Base-by-base conservation (phyloP, 2,329 filamentous ascomycete species). In the Trichoderma sp. region DNA sequence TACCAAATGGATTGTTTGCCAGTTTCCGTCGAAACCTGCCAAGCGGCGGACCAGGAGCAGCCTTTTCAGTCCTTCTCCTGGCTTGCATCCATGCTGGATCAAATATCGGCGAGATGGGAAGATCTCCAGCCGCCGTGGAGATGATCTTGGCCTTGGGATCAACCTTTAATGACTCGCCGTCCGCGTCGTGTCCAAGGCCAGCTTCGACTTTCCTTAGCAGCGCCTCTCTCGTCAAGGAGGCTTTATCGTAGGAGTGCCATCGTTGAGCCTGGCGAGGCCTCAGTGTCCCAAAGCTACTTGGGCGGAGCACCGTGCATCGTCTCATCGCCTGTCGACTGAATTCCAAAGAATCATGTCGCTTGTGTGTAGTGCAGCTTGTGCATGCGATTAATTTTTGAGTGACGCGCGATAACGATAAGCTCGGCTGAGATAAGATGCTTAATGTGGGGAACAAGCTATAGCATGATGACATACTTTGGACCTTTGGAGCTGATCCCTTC, bases 1-100 rank as follows among this genome's bases (percentile, higher is more conserved):
- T 82, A 92, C 90, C 92, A 75, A 88, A 93, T 3, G 90, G 84
- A 74, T 92, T 94, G 47, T 84, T 84, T 34, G 82, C 82, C 2
- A 94, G 81, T 72, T 88, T 86, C 71, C 83, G 84, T 76, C 91
- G 88, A 72, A 93, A 88, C 3, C 84, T 80, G 14, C 81, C 83
- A 2, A 72, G 75, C 0, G 78, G 76, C 34, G 74, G 79, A 71
- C 72, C 80, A 78, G 58, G 77, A 43, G 72, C 81, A 0, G 78
- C 76, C 71, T 84, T 84, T 57, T 80, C 84, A 73, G 81, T 86
- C 15, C 83, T 82, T 51, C 82, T 78, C 71, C 80, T 83, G 0
- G 83, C 82, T 43, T 84, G 79, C 74, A 85, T 83, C 80, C 85
- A 89, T 2, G 76, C 75, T 4, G 85, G 82, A 81, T 89, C 83